phyloP scores from a whole-genome alignment of 148 eudicot species.

The Cornus kousa region DNA sequence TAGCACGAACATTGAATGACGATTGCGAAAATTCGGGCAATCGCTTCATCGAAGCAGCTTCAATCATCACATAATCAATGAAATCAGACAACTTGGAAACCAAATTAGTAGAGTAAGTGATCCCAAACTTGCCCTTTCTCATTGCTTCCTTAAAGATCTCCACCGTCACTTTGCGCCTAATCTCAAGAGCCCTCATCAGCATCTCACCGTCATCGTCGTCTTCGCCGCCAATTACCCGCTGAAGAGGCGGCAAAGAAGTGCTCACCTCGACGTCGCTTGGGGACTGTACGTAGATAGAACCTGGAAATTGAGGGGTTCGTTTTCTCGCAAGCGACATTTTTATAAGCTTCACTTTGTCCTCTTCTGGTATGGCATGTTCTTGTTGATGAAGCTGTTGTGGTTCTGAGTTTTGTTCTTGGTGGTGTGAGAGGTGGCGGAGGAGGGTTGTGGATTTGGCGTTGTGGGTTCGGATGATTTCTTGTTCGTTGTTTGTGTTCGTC shows the following conservation, averaged over 20 bases:
- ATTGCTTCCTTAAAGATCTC: conserved; percentile 66
- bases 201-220: conserved; percentile 46
- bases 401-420: neutral
- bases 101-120: conserved; percentile 68
- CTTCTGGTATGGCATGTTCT: conserved; percentile 18
- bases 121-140: conserved; percentile 87
- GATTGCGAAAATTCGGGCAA: conserved; percentile 43
- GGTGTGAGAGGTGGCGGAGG: conserved; percentile 30
- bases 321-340: conserved; percentile 54
- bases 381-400: conserved; percentile 4
- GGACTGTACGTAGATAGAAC: conserved; percentile 57
- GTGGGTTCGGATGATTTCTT: conserved; percentile 49
- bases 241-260: conserved; percentile 42
- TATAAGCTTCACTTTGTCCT: conserved; percentile 46
- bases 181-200: conserved; percentile 69
- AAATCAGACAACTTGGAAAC: conserved; percentile 43
- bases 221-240: conserved; percentile 29
- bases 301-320: conserved; percentile 73
- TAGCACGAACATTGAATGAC: conserved; percentile 79
- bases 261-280: conserved; percentile 26
- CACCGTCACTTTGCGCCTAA: conserved; percentile 66
- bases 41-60: conserved; percentile 73
- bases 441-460: conserved; percentile 59
- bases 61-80: conserved; percentile 81
- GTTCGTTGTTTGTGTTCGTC: neutral